Evolutionary conservation across 768 basidiomycete genomes (phyloP).

Genomic region (Ramaria rubella): DNA sequence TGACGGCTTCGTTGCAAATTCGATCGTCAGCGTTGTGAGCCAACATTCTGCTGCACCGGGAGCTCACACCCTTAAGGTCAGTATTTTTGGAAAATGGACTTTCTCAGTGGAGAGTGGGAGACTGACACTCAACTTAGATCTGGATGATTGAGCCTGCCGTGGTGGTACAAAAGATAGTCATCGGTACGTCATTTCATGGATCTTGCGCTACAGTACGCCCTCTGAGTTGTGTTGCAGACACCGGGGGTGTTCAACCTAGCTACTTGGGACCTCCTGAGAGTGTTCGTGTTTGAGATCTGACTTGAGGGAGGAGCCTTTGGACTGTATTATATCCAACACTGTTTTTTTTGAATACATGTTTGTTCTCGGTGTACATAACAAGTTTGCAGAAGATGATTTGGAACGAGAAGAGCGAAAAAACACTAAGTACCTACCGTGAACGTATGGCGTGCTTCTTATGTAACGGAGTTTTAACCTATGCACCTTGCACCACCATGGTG

Average conservation of each 20-base stretch:
- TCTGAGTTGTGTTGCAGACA: conserved; percentile 34
- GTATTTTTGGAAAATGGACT: too few species aligned
- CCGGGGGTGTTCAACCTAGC: conserved; percentile 47
- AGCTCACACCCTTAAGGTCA: conserved; percentile 52
- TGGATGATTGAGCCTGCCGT: conserved; percentile 55
- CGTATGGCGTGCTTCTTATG: too few species aligned
- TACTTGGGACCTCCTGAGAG: conserved; percentile 65
- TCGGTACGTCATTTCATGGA: conserved; percentile 33
- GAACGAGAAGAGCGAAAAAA: too few species aligned
- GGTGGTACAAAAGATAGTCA: conserved; percentile 55
- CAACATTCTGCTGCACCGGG: conserved; percentile 40
- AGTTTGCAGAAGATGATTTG: too few species aligned
- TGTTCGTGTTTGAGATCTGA: conserved; percentile 22
- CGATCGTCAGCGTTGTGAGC: conserved; percentile 37
- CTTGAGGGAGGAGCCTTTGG: too few species aligned
- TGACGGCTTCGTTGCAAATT: conserved; percentile 50
- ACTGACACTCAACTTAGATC: conserved; percentile 25
- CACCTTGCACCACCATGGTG: too few species aligned
- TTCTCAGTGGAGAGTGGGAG: neutral
- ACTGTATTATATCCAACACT: too few species aligned
- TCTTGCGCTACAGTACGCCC: neutral
- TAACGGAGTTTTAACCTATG: too few species aligned
- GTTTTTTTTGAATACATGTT: too few species aligned
- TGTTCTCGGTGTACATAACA: too few species aligned
- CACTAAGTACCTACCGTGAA: too few species aligned